phyloP scores from a whole-genome alignment of 805 yeast species.

The Metschnikowia hibisci region DNA sequence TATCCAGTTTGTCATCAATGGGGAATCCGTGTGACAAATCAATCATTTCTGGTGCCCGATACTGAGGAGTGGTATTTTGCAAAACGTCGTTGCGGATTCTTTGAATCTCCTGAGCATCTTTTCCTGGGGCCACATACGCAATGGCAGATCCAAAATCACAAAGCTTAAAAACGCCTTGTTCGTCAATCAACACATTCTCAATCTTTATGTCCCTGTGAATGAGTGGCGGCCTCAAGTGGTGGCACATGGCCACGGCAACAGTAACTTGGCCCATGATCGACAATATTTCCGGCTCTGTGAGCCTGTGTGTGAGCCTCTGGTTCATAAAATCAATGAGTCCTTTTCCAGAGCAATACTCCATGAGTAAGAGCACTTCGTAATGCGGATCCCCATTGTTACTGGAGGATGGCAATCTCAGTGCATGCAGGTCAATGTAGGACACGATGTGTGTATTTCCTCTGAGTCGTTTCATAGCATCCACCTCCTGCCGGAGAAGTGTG shows the following conservation, averaged over 20 bases:
- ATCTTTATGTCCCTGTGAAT: constrained; percentile 80
- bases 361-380: constrained; percentile 72
- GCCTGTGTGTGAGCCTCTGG: constrained; percentile 58
- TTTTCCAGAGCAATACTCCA: constrained; percentile 75
- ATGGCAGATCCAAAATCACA: constrained; percentile 85
- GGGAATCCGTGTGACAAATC: constrained; percentile 66
- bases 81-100: constrained; percentile 62
- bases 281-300: constrained; percentile 65
- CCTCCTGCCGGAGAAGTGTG: constrained; percentile 85
- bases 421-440: constrained; percentile 92
- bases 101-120: constrained; percentile 55
- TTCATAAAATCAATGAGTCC: constrained; percentile 82
- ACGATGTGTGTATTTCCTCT: constrained; percentile 78
- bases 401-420: constrained; percentile 54
- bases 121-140: constrained; percentile 59
- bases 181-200: constrained; percentile 70
- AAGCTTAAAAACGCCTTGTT: constrained; percentile 55
- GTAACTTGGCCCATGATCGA: constrained; percentile 66
- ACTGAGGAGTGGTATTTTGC: constrained; percentile 82
- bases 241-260: constrained; percentile 76
- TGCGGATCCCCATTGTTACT: constrained; percentile 34
- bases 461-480: constrained; percentile 92
- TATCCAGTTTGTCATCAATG: constrained; percentile 76
- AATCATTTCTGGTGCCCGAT: constrained; percentile 81
- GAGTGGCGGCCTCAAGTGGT: constrained; percentile 64